Base-by-base conservation (phyloP, 495 filamentous ascomycete genomes). In the Xylaria venustula region DNA sequence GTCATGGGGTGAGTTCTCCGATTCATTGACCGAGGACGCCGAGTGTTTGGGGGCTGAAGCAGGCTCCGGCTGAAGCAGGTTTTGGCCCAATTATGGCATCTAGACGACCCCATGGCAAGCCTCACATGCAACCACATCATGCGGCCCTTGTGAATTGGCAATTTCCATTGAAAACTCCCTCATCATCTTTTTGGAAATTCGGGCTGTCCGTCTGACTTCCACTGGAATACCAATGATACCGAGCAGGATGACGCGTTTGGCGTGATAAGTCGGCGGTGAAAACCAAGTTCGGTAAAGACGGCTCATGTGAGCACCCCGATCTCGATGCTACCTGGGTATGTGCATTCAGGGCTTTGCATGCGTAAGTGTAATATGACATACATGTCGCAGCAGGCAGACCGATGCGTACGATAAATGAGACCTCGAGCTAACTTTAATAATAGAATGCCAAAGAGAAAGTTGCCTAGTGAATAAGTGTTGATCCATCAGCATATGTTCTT, bases 121-220 rank as follows among this genome's bases (percentile, higher is more conserved):
- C 53, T 45, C 53, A 44, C 19, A 54, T 55, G 37, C 40, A 34
- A 34, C 23, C 5, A 3, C n/a, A 20, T 42, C 37, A 44, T 12
- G 37, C 52, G 25, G n/a, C 8, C n/a, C 5, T 9, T 22, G 0
- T 15, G 7, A 15, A 30, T 55, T 15, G 40, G 40, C 53, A 34
- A 45, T 54, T 55, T 17, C 53, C 26, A 55, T 17, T 54, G 36
- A 28, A 42, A 54, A 45, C 45, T 55, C 40, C n/a, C n/a, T n/a
- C n/a, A n/a, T 34, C 25, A 25, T 15, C 26, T 19, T 20, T 45
- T 26, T 17, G 53, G 23, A 34, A 55, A n/a, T 55, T 34, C 40
- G 1, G 4, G 42, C 44, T 30, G 20, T 20, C 37, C 50, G 22
- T 54, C 51, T 54, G 34, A 45, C 19, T 30, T 14, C 26, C 4